Evolutionary conservation across 2,329 filamentous ascomycete genomes (phyloP).

Genomic region (Phialophora expanda): DNA sequence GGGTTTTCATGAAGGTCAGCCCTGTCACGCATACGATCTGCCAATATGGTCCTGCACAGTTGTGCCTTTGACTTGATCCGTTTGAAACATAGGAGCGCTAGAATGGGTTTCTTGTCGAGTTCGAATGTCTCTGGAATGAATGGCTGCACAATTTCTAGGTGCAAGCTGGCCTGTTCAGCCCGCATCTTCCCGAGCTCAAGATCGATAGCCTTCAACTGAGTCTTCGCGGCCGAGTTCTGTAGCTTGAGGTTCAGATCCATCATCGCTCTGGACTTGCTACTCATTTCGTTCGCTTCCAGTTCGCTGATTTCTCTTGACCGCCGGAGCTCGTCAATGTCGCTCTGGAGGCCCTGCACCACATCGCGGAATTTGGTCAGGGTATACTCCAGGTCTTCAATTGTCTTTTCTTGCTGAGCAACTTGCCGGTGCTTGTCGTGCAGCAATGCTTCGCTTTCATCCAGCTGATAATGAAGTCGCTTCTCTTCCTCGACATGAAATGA

Average conservation of each 20-base stretch:
- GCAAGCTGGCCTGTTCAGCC: slow-evolving; percentile 84
- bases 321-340: slow-evolving; percentile 87
- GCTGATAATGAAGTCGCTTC: slow-evolving; percentile 90
- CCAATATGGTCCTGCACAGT: slow-evolving; percentile 76
- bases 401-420: slow-evolving; percentile 75
- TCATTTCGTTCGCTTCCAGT: slow-evolving; percentile 88
- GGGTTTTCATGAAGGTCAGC: slow-evolving; percentile 74
- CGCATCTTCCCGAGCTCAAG: slow-evolving; percentile 85
- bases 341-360: slow-evolving; percentile 82
- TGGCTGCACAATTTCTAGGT: slow-evolving; percentile 83
- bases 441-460: slow-evolving; percentile 84
- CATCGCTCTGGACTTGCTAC: slow-evolving; percentile 86
- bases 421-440: slow-evolving; percentile 81
- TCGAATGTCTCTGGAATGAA: slow-evolving; percentile 87
- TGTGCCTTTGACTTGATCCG: slow-evolving; percentile 86
- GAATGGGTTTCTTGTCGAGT: slow-evolving; percentile 80
- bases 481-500: slow-evolving; percentile 73
- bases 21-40: slow-evolving; percentile 74
- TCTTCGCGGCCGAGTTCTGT: slow-evolving; percentile 85
- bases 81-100: slow-evolving; percentile 85
- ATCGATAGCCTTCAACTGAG: slow-evolving; percentile 92
- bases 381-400: slow-evolving; percentile 86
- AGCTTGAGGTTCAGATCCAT: slow-evolving; percentile 96
- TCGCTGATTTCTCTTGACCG: slow-evolving; percentile 88
- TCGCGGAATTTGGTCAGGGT: slow-evolving; percentile 87